phyloP scores from a whole-genome alignment of 805 yeast genomes.

The Saccharomycopsis capsularis region DNA sequence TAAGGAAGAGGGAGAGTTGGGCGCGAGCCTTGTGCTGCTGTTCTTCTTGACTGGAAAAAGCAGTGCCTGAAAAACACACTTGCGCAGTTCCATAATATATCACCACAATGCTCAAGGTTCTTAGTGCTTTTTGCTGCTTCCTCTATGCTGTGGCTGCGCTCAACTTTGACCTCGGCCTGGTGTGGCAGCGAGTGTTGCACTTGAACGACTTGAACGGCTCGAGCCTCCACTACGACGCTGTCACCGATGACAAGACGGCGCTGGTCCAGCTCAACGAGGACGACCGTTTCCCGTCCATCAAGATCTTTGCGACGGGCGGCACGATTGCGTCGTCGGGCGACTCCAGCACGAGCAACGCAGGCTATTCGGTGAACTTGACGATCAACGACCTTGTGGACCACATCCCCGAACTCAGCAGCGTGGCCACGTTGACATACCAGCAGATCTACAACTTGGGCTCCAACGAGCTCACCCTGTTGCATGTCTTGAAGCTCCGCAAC shows the following conservation, averaged over 20 bases:
- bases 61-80: too few species aligned
- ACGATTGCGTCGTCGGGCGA: constrained; percentile 21
- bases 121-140: too few species aligned
- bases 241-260: constrained; percentile 16
- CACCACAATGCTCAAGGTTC: too few species aligned
- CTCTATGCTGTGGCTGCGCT: too few species aligned
- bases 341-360: constrained; percentile 19
- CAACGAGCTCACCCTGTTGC: constrained; percentile 19
- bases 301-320: constrained; percentile 22
- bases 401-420: constrained; percentile 17
- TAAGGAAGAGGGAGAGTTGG: too few species aligned
- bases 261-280: constrained; percentile 12
- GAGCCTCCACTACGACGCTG: constrained; percentile 9
- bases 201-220: too few species aligned
- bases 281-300: constrained; percentile 14
- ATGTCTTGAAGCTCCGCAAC: constrained; percentile 17
- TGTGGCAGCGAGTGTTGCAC: too few species aligned
- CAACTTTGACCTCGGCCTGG: too few species aligned
- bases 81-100: too few species aligned
- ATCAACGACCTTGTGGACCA: constrained; percentile 18
- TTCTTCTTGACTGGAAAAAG: too few species aligned
- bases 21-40: too few species aligned
- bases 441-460: constrained; percentile 22
- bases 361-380: constrained; percentile 19
- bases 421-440: constrained; percentile 19